Percentiles rank a stretch among this genome's conserved stretches.
These are phyloP conservation scores for Cryptosporidium tyzzeri DNA, from an alignment of 169 alveolate genomes.

Conservation along the genomic window DNA sequence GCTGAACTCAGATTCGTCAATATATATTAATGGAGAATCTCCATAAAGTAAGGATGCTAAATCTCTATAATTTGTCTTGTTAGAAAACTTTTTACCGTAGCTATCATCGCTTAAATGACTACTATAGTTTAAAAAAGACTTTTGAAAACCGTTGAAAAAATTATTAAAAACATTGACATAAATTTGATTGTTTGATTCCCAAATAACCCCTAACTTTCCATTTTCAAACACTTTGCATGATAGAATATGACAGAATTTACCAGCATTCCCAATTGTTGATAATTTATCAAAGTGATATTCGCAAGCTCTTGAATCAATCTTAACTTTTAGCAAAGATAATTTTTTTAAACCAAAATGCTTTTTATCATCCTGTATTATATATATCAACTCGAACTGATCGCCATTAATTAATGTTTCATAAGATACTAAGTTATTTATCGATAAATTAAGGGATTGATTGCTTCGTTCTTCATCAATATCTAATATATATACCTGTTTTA, in stretches of 20 bases:
- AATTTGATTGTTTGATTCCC: slow-evolving; percentile 34
- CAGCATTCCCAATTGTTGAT: neutral
- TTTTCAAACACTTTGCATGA: slow-evolving; percentile 20
- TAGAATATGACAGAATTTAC: slow-evolving; percentile 5
- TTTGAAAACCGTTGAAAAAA: slow-evolving; percentile 12
- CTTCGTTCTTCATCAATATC: neutral
- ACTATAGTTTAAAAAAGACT: neutral
- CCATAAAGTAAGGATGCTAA: slow-evolving; percentile 62
- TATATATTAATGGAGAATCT: slow-evolving; percentile 43
- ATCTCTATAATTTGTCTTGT: slow-evolving; percentile 10
- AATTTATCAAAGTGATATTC: slow-evolving; percentile 11
- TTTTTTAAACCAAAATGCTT: neutral
- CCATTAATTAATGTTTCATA: slow-evolving; percentile 9
- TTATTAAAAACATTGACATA: slow-evolving; percentile 46
- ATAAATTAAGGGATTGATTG: neutral
- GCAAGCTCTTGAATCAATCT: neutral
- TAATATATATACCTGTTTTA: slow-evolving; percentile 15
- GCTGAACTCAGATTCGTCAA: slow-evolving; percentile 29
- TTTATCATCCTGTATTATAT: slow-evolving; percentile 19
- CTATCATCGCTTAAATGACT: neutral
- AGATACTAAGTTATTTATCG: neutral
- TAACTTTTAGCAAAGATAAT: slow-evolving; percentile 16
- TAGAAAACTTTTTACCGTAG: neutral
- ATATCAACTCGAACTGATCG: slow-evolving; percentile 30
- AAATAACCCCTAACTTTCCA: slow-evolving; percentile 54